Evolutionary conservation across 768 basidiomycete species (phyloP), one percentile per base, ranked within the genome.

Genomic region (Kwoniella sp.): DNA sequence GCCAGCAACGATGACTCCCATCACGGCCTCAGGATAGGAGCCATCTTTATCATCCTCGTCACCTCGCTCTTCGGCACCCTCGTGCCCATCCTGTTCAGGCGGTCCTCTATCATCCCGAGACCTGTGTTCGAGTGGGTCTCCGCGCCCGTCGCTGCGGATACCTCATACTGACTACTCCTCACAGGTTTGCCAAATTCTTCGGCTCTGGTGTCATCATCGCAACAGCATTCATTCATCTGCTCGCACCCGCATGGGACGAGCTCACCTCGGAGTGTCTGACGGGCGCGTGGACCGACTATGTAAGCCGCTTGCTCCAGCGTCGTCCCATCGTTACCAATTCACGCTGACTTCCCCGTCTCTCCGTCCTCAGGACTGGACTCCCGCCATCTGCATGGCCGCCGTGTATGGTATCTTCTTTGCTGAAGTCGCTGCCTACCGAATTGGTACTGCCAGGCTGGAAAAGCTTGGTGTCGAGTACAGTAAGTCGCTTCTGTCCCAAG

Each of bases 401-500:
- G 84, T 95, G 29, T 92, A 89, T 70, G 60, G 67, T 23, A 86
- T 95, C 38, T 96, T 95, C 77, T 79, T 89, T 59, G 75, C 87
- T 43, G 91, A 98, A 73, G 73, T 96, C 14, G 66, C 87, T 41
- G 89, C 91, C 11, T 89, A 91, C 76, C 83, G 92, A 48, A 84
- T 86, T 79, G 93, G 92, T 0, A 85, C 82, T 0, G 77, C 82
- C 7, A 85, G 82, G 68, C 80, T 96, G 6, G 77, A 78, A 15
- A 78, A 79, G 51, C 71, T 88, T 6, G 88, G 89, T 9, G 65
- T 85, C 22, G 69, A 69, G 20, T 63, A 65, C 52, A 59, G 60
- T 68, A n/a, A 46, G 65, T 56, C 20, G 5, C 19, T 17, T 39
- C 26, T 28, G 15, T 33, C 46, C 10, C 44, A 29, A 2, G 14